These are phyloP conservation scores for Solanum pinnatisectum DNA, from an alignment of 257 asterid species.

Conservation along the genomic window DNA sequence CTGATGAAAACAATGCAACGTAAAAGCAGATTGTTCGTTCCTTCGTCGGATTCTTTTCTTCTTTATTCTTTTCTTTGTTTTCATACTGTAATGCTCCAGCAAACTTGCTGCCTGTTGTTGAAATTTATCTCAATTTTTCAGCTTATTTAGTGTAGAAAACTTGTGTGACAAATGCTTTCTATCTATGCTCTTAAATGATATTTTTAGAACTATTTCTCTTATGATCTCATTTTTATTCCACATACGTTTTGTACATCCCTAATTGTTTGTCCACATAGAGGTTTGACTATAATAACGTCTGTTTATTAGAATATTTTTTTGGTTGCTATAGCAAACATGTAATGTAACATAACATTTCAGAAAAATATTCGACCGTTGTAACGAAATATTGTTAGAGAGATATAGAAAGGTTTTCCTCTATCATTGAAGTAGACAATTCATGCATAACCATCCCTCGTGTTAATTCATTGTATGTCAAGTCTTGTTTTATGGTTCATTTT, in stretches of 20 bases:
- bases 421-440: neutral
- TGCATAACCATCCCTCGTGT: neutral
- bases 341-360: neutral
- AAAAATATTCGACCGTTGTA: neutral
- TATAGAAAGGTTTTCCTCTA: neutral
- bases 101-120: neutral
- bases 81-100: neutral
- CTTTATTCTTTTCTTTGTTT: conserved; percentile 1
- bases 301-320: neutral
- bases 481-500: neutral
- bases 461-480: neutral
- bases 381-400: neutral
- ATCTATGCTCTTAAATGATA: neutral
- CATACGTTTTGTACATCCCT: neutral
- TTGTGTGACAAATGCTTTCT: neutral
- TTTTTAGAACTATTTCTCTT: neutral
- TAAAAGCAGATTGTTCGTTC: conserved; percentile 12
- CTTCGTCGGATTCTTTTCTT: conserved; percentile 8
- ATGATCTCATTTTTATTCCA: neutral
- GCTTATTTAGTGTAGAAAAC: neutral
- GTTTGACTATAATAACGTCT: neutral
- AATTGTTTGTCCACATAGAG: neutral
- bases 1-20: conserved; percentile 7
- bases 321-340: neutral
- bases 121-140: neutral